Percentiles rank a stretch among this genome's conserved stretches.
Evolutionary conservation across 106 monocot genomes (phyloP).

Genomic region (Phalaenopsis aphrodite): DNA sequence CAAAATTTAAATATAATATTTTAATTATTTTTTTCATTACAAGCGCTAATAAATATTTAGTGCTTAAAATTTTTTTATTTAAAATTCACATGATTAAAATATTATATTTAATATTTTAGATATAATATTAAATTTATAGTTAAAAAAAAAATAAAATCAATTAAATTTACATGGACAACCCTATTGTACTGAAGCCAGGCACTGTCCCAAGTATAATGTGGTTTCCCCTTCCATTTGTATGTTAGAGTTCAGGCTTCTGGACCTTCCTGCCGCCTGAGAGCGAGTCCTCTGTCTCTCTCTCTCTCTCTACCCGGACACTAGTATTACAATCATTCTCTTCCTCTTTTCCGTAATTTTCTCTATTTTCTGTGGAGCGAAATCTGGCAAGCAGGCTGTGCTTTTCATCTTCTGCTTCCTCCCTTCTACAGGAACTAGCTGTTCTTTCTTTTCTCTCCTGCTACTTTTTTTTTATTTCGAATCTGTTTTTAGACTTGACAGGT

Average conservation of each 20-base stretch:
- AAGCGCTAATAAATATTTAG: too few species aligned
- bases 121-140: too few species aligned
- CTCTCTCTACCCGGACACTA: not conserved
- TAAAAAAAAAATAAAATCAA: too few species aligned
- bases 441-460: not conserved
- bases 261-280: not conserved
- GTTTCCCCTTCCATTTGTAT: not conserved
- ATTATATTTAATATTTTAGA: too few species aligned
- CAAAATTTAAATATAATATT: too few species aligned
- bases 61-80: too few species aligned
- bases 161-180: too few species aligned
- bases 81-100: too few species aligned
- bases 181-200: not conserved
- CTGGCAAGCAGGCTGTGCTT: not conserved
- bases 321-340: not conserved
- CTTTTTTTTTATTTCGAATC: not conserved
- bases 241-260: not conserved
- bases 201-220: not conserved
- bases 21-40: too few species aligned
- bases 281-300: too few species aligned
- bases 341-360: not conserved
- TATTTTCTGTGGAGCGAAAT: not conserved
- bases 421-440: not conserved
- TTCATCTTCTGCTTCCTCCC: not conserved
- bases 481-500: not conserved